phyloP scores from a whole-genome alignment of 164 flowering plant genomes.

The Magnolia changhungtana region DNA sequence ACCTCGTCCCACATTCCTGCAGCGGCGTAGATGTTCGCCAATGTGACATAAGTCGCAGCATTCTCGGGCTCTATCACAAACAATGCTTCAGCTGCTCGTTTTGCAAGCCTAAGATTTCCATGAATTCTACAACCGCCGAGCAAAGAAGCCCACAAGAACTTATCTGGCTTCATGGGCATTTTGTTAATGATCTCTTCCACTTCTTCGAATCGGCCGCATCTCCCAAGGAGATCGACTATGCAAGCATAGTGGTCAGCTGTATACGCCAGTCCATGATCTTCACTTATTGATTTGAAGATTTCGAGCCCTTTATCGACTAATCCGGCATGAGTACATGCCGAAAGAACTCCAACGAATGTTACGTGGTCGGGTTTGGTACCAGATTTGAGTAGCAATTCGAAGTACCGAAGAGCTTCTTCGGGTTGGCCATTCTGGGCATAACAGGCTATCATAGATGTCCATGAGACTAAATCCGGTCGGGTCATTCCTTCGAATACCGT shows the following conservation, averaged over 20 bases:
- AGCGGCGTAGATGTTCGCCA: conserved; percentile 32
- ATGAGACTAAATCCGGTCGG: conserved; percentile 28
- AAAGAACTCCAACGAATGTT: conserved; percentile 31
- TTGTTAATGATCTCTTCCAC: conserved; percentile 28
- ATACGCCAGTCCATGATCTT: conserved; percentile 25
- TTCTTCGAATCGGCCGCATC: conserved; percentile 28
- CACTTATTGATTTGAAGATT: conserved; percentile 26
- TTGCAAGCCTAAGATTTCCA: conserved; percentile 27
- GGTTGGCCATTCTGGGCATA: conserved; percentile 33
- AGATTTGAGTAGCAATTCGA: conserved; percentile 22
- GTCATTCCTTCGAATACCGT: conserved; percentile 21
- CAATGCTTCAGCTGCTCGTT: conserved; percentile 30
- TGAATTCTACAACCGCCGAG: conserved; percentile 32
- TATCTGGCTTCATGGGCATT: conserved; percentile 33
- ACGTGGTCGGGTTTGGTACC: conserved; percentile 31
- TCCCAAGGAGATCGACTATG: conserved; percentile 27
- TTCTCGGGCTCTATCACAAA: conserved; percentile 33
- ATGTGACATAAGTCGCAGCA: conserved; percentile 34
- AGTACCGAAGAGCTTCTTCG: conserved; percentile 28
- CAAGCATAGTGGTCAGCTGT: conserved; percentile 34
- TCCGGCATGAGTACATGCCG: conserved; percentile 35
- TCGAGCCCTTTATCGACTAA: conserved; percentile 30
- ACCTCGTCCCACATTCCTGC: conserved; percentile 37
- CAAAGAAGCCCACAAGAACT: conserved; percentile 35
- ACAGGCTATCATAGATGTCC: conserved; percentile 33